Base-by-base conservation (phyloP, 129 eudicot species). In the Cynara cardunculus region DNA sequence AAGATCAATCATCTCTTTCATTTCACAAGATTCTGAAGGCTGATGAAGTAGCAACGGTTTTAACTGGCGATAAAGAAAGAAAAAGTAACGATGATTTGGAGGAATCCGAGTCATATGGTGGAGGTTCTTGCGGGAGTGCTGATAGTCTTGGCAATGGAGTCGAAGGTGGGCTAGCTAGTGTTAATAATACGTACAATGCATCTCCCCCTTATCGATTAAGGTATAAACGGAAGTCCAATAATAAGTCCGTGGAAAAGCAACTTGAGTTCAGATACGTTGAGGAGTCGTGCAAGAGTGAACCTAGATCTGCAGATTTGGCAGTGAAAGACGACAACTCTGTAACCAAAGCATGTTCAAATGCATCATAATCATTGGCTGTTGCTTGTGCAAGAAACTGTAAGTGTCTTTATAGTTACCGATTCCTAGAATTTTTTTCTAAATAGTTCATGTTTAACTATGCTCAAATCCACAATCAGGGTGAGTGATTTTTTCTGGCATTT, bases 121-220 rank as follows among this genome's bases (percentile, higher is more conserved):
- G 68, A 41, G 81, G 81, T 72, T 71, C 69, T 68, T 28, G 28
- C 71, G 81, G n/a, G 31, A 83, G 84, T 72, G 81, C 87, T 26
- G 80, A 76, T 26, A 69, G 73, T 44, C 49, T 73, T 64, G 73
- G 39, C 2, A 69, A 30, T 65, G 85, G 25, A 9, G 61, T 24
- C 25, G 84, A 59, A 8, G 73, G 59, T 66, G 85, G 53, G 28
- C 35, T 44, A 67, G 83, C 81, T 49, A 80, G 65, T 78, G 79
- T 39, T 27, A 85, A 82, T 44, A 84, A 84, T 74, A 25, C 90
- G 5, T 87, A 83, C 56, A 88, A 91, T 89, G 90, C 88, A 28
- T 95, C 99, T 73, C 99, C 99, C 0, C 94, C 97, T 7, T 95
- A 92, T 25, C 78, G 99, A 67, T 82, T 91, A 72, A 89, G 85